Base-by-base conservation (phyloP, 371 early-diverging fungal genomes). In the Parasitella parasitica region DNA sequence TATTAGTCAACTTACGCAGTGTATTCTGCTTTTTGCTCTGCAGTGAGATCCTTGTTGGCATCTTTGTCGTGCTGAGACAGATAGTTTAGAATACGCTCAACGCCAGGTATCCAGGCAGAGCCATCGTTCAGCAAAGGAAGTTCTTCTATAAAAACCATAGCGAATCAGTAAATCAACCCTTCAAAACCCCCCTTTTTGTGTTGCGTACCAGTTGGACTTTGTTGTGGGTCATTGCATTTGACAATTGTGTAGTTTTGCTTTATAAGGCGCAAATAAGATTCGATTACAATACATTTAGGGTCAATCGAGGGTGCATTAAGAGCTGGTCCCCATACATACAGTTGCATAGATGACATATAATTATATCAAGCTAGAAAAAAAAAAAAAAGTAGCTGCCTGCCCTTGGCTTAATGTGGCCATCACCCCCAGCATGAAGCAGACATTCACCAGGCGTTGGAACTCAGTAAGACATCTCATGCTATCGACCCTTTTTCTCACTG, bases 101-200 rank as follows among this genome's bases (percentile, higher is more conserved):
- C 62, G 27, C 88, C 88, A 18, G 85, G 78, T 37, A 87, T 64
- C 88, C 88, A 87, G 16, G 75, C 74, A 16, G 73, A 64, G 11
- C 84, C 85, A 51, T 86, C 80, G 39, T 84, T 84, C 5, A 86
- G 63, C 46, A 87, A 66, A 8, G 88, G 88, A n/a, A 87, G 69
- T 50, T 87, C 86, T 7, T 86, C 87, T 87, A 61, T 27, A 38
- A 26, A 43, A 1, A 48, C 4, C 5, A n/a, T 8, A 35, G 1
- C 6, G 9, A 1, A 41, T 41, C 18, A 27, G 12, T 49, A 43
- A 24, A 8, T 16, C 6, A 53, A 35, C 20, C 20, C 1, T 20
- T 2, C 43, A 18, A 38, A n/a, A 1, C 43, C 4, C 43, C 22
- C 43, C 4, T 32, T 30, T 30, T 30, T n/a, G 5, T 6, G n/a